A percentile compares a stretch with the other conserved stretches of the same genome.
Conservation (phyloP, 306 rosid genomes). For the Mucuna pruriens region DNA sequence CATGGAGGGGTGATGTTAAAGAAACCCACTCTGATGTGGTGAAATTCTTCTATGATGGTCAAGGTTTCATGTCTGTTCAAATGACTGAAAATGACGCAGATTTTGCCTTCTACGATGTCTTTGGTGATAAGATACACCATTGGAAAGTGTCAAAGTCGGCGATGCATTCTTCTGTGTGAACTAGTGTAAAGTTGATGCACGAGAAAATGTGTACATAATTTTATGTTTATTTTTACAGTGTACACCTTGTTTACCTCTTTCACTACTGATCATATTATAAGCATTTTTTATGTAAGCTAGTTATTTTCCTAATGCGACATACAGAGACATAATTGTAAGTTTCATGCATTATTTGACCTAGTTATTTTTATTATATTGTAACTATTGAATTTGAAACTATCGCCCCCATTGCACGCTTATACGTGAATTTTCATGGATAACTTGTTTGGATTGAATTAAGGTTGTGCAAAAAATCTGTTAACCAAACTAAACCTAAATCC, state of each 20-base stretch:
- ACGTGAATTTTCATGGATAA: neutral
- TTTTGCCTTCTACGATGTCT: slow-evolving; percentile 35
- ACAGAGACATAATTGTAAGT: neutral
- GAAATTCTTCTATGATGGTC: slow-evolving; percentile 51
- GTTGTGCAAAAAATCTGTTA: too few species aligned
- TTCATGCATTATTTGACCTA: neutral
- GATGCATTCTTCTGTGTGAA: neutral
- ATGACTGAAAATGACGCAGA: neutral
- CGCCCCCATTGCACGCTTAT: too few species aligned
- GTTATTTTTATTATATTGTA: neutral
- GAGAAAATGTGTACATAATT: neutral
- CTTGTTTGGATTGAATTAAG: neutral
- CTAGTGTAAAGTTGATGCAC: neutral
- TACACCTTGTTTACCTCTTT: neutral
- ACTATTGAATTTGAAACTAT: neutral
- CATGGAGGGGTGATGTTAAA: slow-evolving; percentile 55
- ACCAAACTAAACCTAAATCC: too few species aligned
- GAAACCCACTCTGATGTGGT: slow-evolving; percentile 8
- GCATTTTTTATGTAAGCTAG: too few species aligned
- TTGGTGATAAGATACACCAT: slow-evolving; percentile 35
- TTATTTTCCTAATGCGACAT: neutral
- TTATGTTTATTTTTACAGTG: neutral
- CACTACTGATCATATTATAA: neutral
- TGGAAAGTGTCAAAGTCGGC: neutral
- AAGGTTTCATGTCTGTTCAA: slow-evolving; percentile 53